These are phyloP conservation scores for Candida chilensis DNA, from an alignment of 805 yeast genomes.

Conservation along the genomic window DNA sequence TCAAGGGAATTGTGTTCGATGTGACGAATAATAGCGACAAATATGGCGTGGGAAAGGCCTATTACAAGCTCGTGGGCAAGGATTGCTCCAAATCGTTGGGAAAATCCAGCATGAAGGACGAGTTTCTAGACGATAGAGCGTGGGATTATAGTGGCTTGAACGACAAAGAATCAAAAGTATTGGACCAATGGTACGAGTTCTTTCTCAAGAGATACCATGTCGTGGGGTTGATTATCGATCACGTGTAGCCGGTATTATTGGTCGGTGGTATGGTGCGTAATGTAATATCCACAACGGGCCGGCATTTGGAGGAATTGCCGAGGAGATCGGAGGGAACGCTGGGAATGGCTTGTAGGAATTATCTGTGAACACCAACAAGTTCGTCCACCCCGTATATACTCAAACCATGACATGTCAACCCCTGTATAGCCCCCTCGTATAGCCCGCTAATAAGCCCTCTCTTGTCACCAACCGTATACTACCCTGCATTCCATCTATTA, in stretches of 20 bases:
- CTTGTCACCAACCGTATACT: too few species aligned
- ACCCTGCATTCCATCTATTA: too few species aligned
- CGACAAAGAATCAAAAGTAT: constrained; percentile 48
- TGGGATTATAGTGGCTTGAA: constrained; percentile 45
- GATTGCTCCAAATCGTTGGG: constrained; percentile 77
- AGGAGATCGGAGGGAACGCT: too few species aligned
- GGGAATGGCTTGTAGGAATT: too few species aligned
- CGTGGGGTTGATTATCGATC: constrained; percentile 22
- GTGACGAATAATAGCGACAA: constrained; percentile 57
- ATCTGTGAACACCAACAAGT: too few species aligned
- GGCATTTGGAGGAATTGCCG: too few species aligned
- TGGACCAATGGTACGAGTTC: constrained; percentile 67
- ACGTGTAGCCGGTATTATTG: background rate
- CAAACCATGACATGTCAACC: too few species aligned
- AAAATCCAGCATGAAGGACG: constrained; percentile 48
- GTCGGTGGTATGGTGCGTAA: too few species aligned
- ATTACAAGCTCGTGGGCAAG: constrained; percentile 63
- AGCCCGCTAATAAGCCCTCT: too few species aligned
- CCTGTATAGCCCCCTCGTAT: too few species aligned
- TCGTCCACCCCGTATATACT: too few species aligned
- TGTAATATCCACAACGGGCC: too few species aligned
- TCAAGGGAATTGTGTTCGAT: constrained; percentile 72
- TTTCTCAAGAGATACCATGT: constrained; percentile 48
- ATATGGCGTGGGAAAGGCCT: constrained; percentile 73
- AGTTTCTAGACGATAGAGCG: constrained; percentile 34